Evolutionary conservation across 2,329 filamentous ascomycete genomes (phyloP).

Genomic region (Alternaria sp.): DNA sequence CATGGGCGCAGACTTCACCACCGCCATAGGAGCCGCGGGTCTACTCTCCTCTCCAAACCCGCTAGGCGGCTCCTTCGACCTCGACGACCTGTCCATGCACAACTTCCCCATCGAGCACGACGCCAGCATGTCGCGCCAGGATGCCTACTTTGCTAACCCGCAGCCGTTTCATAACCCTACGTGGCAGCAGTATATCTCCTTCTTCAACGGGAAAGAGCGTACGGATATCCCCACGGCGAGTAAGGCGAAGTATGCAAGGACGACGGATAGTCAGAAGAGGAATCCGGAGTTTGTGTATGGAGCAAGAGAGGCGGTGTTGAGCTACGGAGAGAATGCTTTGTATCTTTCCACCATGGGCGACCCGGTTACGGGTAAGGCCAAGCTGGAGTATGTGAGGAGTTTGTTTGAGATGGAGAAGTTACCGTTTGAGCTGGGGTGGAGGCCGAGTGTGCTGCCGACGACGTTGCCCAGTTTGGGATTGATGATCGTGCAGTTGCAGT

Average conservation of each 20-base stretch:
- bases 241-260: slow-evolving; percentile 17
- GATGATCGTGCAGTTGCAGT: slow-evolving; percentile 10
- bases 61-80: slow-evolving; percentile 22
- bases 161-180: slow-evolving; percentile 9
- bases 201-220: slow-evolving; percentile 13
- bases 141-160: slow-evolving; percentile 7
- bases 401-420: slow-evolving; percentile 25
- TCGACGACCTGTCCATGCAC: slow-evolving; percentile 19
- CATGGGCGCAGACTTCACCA: slow-evolving; percentile 25
- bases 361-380: slow-evolving; percentile 6
- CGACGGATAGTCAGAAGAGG: slow-evolving; percentile 9
- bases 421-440: slow-evolving; percentile 21
- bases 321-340: slow-evolving; percentile 24
- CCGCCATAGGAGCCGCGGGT: slow-evolving; percentile 15
- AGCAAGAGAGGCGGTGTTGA: slow-evolving; percentile 10
- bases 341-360: slow-evolving; percentile 19
- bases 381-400: slow-evolving; percentile 16
- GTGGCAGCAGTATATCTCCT: slow-evolving; percentile 21
- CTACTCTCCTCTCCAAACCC: slow-evolving; percentile 22
- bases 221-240: slow-evolving; percentile 19
- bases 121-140: slow-evolving; percentile 23
- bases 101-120: slow-evolving; percentile 33
- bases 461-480: slow-evolving; percentile 17
- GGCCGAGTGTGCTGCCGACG: slow-evolving; percentile 18
- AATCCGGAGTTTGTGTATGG: slow-evolving; percentile 24